phyloP scores from a whole-genome alignment of 768 basidiomycete genomes.

The Peribolospora kevripleyi region DNA sequence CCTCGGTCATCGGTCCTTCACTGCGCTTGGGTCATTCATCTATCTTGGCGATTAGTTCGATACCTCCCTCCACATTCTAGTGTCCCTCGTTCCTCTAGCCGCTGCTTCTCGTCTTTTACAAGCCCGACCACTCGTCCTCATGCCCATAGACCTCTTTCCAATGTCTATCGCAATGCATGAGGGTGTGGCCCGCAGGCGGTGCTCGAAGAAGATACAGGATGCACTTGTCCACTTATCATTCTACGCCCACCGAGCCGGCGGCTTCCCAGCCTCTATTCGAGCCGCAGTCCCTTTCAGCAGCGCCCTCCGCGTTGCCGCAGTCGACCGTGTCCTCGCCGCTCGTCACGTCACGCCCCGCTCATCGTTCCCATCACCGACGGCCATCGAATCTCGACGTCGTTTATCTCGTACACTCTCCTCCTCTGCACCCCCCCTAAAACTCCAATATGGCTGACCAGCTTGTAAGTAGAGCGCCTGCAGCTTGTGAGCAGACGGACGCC shows the following conservation, averaged over 20 bases:
- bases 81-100: conserved; percentile 25
- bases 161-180: too few relatives aligned
- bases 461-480: conserved; percentile 19
- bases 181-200: too few relatives aligned
- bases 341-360: too few relatives aligned
- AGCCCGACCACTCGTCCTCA: neutral
- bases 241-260: too few relatives aligned
- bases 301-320: too few relatives aligned
- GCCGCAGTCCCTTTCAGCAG: too few relatives aligned
- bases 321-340: too few relatives aligned
- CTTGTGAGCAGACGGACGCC: neutral
- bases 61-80: conserved; percentile 2
- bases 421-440: neutral
- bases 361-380: neutral
- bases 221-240: too few relatives aligned
- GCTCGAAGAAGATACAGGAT: too few relatives aligned
- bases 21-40: neutral
- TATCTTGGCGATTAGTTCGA: neutral
- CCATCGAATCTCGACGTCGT: neutral
- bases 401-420: neutral
- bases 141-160: neutral
- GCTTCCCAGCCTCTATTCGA: too few relatives aligned
- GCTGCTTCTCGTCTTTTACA: conserved; percentile 20
- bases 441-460: conserved; percentile 32
- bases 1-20: neutral